Conservation (phyloP, 306 rosid species). For the Calophaca sinica region DNA sequence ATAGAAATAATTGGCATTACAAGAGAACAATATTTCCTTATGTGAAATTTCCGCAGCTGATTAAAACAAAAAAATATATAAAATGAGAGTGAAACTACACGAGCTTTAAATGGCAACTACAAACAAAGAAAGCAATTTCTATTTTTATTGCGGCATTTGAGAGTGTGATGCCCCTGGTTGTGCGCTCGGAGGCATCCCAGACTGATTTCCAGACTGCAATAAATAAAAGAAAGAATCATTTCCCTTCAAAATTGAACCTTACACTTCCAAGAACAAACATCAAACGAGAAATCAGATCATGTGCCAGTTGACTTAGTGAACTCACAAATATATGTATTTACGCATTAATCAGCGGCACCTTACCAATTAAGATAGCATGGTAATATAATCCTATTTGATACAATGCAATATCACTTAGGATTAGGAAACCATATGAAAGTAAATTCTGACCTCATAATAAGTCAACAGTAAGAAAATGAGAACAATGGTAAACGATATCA, state of each 20-base stretch:
- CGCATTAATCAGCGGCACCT: not conserved
- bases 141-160: conserved; percentile 70
- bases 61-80: conserved; percentile 13
- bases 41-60: conserved; percentile 15
- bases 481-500: not conserved
- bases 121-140: conserved; percentile 35
- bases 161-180: conserved; percentile 60
- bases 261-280: not conserved
- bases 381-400: not conserved
- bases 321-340: not conserved
- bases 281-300: conserved; percentile 12
- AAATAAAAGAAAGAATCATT: conserved; percentile 31
- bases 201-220: conserved; percentile 75
- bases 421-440: not conserved
- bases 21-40: conserved; percentile 22
- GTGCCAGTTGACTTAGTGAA: not conserved
- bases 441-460: not conserved
- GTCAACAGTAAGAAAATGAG: not conserved
- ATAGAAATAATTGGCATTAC: conserved; percentile 16
- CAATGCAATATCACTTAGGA: not conserved
- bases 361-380: not conserved
- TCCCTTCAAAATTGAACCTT: conserved; percentile 22
- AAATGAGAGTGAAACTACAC: conserved; percentile 29
- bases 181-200: conserved; percentile 77
- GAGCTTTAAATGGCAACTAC: not conserved